phyloP scores from a whole-genome alignment of 352 stramenopile genomes.

The Phytophthora citrophthora region DNA sequence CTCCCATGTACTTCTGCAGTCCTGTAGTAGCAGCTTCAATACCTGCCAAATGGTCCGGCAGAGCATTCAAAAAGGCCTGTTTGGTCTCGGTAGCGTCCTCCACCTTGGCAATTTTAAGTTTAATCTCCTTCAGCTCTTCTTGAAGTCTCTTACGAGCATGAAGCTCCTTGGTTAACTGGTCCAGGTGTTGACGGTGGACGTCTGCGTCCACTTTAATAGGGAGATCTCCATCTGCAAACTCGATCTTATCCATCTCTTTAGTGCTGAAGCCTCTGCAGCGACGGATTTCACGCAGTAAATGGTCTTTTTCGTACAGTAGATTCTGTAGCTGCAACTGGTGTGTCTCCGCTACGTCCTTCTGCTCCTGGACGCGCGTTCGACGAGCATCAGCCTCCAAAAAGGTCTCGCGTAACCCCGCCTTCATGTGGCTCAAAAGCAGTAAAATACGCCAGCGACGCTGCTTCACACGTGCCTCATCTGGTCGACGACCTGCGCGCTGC shows the following conservation, averaged over 20 bases:
- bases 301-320: constrained; percentile 85
- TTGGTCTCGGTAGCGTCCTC: constrained; percentile 63
- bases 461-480: constrained; percentile 54
- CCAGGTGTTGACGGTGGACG: constrained; percentile 64
- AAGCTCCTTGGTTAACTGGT: constrained; percentile 72
- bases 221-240: constrained; percentile 60
- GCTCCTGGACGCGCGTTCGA: constrained; percentile 67
- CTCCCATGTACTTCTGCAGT: constrained; percentile 68
- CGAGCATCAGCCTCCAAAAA: constrained; percentile 75
- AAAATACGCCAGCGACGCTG: constrained; percentile 64
- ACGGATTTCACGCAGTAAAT: constrained; percentile 78
- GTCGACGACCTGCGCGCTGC: constrained; percentile 16
- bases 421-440: constrained; percentile 60
- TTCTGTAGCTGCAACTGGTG: constrained; percentile 86
- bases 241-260: constrained; percentile 85
- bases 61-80: constrained; percentile 59
- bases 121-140: constrained; percentile 62
- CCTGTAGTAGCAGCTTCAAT: constrained; percentile 69
- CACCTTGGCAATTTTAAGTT: constrained; percentile 64
- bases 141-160: constrained; percentile 68
- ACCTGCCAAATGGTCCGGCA: constrained; percentile 53
- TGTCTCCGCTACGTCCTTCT: constrained; percentile 77
- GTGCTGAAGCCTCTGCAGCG: constrained; percentile 75
- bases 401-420: constrained; percentile 63
- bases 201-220: constrained; percentile 62